Evolutionary conservation across 345 rosid species (phyloP).

Genomic region (Erucastrum elatum): DNA sequence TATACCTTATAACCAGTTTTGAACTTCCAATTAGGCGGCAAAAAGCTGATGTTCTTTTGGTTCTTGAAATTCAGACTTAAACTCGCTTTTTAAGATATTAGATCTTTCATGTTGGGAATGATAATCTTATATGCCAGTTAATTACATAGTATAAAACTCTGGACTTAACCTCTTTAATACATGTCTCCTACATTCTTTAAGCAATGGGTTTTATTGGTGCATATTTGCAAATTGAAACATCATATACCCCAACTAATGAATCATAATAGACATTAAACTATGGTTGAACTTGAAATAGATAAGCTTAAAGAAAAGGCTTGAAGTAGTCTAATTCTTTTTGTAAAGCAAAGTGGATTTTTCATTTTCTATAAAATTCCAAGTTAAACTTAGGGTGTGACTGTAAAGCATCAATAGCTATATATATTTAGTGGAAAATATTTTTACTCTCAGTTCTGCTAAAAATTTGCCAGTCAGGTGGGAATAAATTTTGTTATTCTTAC

Average conservation of each 20-base stretch:
- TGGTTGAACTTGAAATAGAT: neutral
- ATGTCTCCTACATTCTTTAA: neutral
- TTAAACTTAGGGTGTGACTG: neutral
- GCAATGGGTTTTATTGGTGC: neutral
- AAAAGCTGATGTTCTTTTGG: neutral
- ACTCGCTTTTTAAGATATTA: neutral
- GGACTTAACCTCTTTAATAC: constrained; percentile 1
- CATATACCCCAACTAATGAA: neutral
- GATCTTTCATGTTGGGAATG: neutral
- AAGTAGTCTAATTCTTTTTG: neutral
- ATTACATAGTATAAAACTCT: neutral
- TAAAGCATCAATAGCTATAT: too few relatives aligned
- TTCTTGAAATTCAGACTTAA: neutral
- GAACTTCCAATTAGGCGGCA: neutral
- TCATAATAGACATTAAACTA: neutral
- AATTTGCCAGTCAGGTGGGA: too few relatives aligned
- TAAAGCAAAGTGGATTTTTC: neutral
- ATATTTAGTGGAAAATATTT: too few relatives aligned
- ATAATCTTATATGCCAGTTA: neutral
- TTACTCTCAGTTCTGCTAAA: too few relatives aligned
- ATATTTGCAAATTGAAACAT: neutral
- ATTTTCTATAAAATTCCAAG: neutral
- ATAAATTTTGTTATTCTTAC: too few relatives aligned
- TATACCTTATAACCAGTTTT: neutral
- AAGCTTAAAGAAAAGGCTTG: too few relatives aligned